Percentiles rank a stretch among this genome's conserved stretches.
Evolutionary conservation across 495 filamentous ascomycete species (phyloP).

Genomic region (Penicillium samsonianum): DNA sequence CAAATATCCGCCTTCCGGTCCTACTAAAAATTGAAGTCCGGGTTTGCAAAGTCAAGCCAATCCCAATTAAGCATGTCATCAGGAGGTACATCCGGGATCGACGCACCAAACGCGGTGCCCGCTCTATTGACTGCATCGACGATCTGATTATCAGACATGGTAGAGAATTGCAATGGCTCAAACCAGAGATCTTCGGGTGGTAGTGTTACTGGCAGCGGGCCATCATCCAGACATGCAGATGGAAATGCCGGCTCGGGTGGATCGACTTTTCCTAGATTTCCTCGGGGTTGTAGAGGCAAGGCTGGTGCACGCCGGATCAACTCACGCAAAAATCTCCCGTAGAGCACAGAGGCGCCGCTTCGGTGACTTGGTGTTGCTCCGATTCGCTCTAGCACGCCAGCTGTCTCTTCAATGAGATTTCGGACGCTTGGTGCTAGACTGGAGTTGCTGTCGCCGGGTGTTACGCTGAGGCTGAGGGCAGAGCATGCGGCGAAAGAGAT

Average conservation of each 20-base stretch:
- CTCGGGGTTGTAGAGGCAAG: slow-evolving; percentile 12
- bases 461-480: slow-evolving; percentile 62
- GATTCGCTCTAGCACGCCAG: slow-evolving; percentile 67
- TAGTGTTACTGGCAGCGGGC: slow-evolving; percentile 12
- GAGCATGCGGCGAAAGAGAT: slow-evolving; percentile 75
- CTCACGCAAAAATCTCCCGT: slow-evolving; percentile 62
- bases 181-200: slow-evolving; percentile 41
- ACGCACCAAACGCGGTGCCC: slow-evolving; percentile 56
- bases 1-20: not conserved
- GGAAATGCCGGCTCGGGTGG: slow-evolving; percentile 19
- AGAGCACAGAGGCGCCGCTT: slow-evolving; percentile 61
- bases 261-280: slow-evolving; percentile 10
- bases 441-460: slow-evolving; percentile 53
- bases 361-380: slow-evolving; percentile 63
- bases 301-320: slow-evolving; percentile 49
- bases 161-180: slow-evolving; percentile 62
- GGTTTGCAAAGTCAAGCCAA: slow-evolving; percentile 61
- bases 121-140: slow-evolving; percentile 61
- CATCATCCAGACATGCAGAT: slow-evolving; percentile 20
- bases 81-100: slow-evolving; percentile 53
- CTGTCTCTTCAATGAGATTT: slow-evolving; percentile 67
- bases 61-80: slow-evolving; percentile 58
- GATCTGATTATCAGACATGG: slow-evolving; percentile 68
- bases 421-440: slow-evolving; percentile 67
- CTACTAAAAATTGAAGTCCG: slow-evolving; percentile 37